Evolutionary conservation across 2,329 filamentous ascomycete genomes (phyloP), one percentile per base, ranked within the genome.

Genomic region (Cladophialophora bantiana): DNA sequence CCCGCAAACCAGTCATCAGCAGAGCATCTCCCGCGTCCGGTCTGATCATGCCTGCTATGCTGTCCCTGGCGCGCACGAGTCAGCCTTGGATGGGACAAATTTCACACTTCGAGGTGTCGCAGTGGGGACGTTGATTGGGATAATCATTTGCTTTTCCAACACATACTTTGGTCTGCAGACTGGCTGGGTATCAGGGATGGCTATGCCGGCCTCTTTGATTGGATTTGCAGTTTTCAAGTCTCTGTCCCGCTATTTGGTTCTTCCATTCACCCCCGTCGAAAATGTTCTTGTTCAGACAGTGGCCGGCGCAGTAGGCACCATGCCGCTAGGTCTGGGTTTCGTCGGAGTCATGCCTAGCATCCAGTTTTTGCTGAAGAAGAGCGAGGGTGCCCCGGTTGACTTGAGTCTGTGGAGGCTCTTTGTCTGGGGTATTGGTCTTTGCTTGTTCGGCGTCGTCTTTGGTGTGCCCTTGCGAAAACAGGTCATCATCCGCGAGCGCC

Each of bases 111-210:
- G 95, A 64, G 93, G 93, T 59, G 84, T 98, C 45, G 76, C 88
- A 4, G 92, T 92, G 34, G 95, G 95, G 15, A 83, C 96, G 5
- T 82, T 87, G 3, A 95, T 99, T 70, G 95, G 95, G 48, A 87
- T 95, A 4, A 83, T 98, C 63, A 97, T 98, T 75, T 95, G 92
- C 76, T 97, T 97, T 77, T 96, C 92, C 60, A 99, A 99, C 77
- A 97, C 96, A 83, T 99, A 98, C 79, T 99, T 99, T 77, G 95
- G 95, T n/a, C 83, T 99, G 36, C 95, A 98, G 80, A 96, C 92
- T 34, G 89, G 89, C 71, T 91, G 89, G 89, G 86, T 92, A 42
- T 88, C 89, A 74, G 92, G 92, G 72, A 98, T 99, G 95, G 92
- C 93, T 15, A 97, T 99, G 93, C 95, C 95, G 0, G 92, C 93